A percentile compares a stretch with the other conserved stretches of the same genome.
Evolutionary conservation across 2,329 filamentous ascomycete genomes (phyloP).

Genomic region (Venturia carpophila): DNA sequence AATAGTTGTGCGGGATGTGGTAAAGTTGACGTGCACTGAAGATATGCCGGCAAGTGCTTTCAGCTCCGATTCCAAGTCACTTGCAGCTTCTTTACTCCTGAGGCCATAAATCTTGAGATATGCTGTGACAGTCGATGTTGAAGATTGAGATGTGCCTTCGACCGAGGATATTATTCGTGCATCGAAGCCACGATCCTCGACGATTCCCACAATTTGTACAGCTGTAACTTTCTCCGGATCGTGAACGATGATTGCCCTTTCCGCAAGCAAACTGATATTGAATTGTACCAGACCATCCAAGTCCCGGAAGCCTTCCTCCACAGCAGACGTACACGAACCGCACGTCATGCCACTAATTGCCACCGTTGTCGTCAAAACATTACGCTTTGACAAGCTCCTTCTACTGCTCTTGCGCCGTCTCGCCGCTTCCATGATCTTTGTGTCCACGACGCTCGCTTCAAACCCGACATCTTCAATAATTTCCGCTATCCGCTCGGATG

Average conservation of each 20-base stretch:
- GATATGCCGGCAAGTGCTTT: constrained; percentile 60
- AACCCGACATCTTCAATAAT: constrained; percentile 66
- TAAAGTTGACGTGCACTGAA: constrained; percentile 64
- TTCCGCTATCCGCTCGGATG: constrained; percentile 47
- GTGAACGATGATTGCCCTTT: constrained; percentile 82
- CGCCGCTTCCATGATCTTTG: constrained; percentile 38
- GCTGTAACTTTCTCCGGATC: constrained; percentile 62
- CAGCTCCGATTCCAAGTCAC: constrained; percentile 61
- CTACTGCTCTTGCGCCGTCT: constrained; percentile 27
- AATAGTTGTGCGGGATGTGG: constrained; percentile 66
- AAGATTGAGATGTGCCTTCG: constrained; percentile 48
- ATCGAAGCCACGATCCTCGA: constrained; percentile 87
- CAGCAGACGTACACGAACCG: constrained; percentile 87
- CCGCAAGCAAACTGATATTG: constrained; percentile 89
- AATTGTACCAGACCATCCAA: constrained; percentile 76
- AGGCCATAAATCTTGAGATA: constrained; percentile 81
- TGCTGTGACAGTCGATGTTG: constrained; percentile 52
- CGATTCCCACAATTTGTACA: constrained; percentile 69
- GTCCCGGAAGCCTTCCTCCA: constrained; percentile 72
- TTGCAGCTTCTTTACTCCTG: constrained; percentile 62
- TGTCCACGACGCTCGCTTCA: constrained; percentile 70
- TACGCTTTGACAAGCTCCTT: constrained; percentile 36
- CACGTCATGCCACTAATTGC: constrained; percentile 97
- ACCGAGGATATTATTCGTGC: constrained; percentile 73
- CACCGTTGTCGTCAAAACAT: constrained; percentile 65